Evolutionary conservation across 257 asterid species (phyloP).

Genomic region (Mentha longifolia): DNA sequence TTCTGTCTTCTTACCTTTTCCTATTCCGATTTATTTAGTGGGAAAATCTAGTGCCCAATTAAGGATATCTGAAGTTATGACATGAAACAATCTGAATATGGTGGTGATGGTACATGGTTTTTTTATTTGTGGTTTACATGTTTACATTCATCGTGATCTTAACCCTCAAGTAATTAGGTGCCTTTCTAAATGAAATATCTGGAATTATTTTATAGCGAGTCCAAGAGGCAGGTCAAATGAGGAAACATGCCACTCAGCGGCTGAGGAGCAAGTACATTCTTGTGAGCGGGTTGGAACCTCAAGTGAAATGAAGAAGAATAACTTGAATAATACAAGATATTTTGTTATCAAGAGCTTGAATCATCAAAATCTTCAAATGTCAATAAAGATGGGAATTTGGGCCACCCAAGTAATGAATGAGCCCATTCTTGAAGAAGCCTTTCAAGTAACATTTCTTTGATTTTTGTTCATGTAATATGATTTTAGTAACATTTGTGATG

Average conservation of each 20-base stretch:
- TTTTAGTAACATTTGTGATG: conserved; percentile 36
- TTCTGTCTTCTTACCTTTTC: neutral
- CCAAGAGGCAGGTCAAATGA: conserved; percentile 53
- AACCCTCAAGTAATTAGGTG: conserved; percentile 26
- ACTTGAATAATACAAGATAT: conserved; percentile 60
- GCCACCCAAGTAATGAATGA: conserved; percentile 99
- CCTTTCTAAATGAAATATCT: conserved; percentile 35
- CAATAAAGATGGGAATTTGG: conserved; percentile 87
- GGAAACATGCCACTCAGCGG: conserved; percentile 56
- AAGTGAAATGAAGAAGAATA: conserved; percentile 55
- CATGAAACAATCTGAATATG: conserved; percentile 24
- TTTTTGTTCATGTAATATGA: conserved; percentile 48
- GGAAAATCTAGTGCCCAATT: conserved; percentile 12
- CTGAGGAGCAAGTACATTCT: conserved; percentile 50
- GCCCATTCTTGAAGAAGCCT: conserved; percentile 94
- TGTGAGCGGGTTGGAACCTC: conserved; percentile 55
- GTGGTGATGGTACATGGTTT: conserved; percentile 17
- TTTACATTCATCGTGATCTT: neutral
- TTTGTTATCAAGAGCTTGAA: conserved; percentile 95
- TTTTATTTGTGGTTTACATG: conserved; percentile 14
- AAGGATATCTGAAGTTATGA: conserved; percentile 19
- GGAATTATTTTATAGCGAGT: conserved; percentile 49
- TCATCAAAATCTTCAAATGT: conserved; percentile 82
- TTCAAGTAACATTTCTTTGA: conserved; percentile 67
- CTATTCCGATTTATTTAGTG: neutral